Evolutionary conservation across 176 grass and related monocot genomes (phyloP), one percentile per base, ranked within the genome.

Genomic region (Musa schizocarpa): DNA sequence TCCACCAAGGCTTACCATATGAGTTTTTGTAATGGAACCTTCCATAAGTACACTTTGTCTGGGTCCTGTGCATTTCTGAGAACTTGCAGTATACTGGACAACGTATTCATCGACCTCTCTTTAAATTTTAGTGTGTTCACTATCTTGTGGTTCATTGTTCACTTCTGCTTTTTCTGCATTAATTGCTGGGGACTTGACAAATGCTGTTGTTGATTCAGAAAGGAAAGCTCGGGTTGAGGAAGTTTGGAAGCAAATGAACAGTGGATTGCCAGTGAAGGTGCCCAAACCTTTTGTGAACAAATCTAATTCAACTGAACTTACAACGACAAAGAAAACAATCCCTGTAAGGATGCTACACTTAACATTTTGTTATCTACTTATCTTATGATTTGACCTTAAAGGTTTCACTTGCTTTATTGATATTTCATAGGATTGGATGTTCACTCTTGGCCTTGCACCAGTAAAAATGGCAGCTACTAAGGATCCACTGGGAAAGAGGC

Each of bases 211-310:
- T 80, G 69, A 52, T 68, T 26, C 71, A 99, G 96, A 84, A 68
- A 76, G 81, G 70, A 92, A 86, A 80, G 75, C 91, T 62, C 86
- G 88, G 23, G 86, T 99, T 57, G 91, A 99, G 19, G 96, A 95
- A 86, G 52, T 82, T 17, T 99, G 96, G 96, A 93, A 89, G 81
- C 95, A 92, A 87, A 99, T 99, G 91, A 99, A 99, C 80, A 81
- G 82, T 50, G 95, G 90, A 48, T 24, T 92, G 2, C 91, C 91
- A 70, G 78, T 65, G 50, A 95, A 88, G 69, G 63, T 84, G 78
- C 85, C 86, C 66, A 95, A 87, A 78, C 72, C 79, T 71, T 61
- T 52, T 51, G 87, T 89, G 86, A 55, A 81, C 4, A 95, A 91
- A 20, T 75, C 87, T 68, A 81, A 6, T 77, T 86, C 85, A 9